phyloP scores from a whole-genome alignment of 2,329 filamentous ascomycete genomes.

The Aspergillus neotritici region DNA sequence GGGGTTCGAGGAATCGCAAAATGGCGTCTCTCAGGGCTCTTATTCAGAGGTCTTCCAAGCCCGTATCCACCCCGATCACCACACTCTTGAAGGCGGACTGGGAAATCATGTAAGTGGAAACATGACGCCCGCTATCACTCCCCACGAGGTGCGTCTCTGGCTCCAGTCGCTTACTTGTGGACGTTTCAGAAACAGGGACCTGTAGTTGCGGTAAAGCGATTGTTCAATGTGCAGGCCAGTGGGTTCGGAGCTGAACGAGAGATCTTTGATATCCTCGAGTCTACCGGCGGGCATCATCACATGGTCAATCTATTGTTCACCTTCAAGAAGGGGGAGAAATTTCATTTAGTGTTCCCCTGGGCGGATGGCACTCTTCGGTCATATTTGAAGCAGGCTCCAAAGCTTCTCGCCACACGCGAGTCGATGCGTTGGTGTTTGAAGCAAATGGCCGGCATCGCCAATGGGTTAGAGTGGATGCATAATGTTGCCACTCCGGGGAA shows the following conservation, averaged over 20 bases:
- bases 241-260: slow-evolving; percentile 1
- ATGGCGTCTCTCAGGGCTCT: neutral
- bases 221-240: neutral
- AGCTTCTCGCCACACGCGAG: slow-evolving; percentile 8
- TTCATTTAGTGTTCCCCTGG: slow-evolving; percentile 27
- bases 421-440: slow-evolving; percentile 22
- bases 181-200: neutral
- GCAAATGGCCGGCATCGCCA: slow-evolving; percentile 25
- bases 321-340: slow-evolving; percentile 14
- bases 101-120: neutral
- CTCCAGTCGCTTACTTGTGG: slow-evolving; percentile 3
- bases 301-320: slow-evolving; percentile 26
- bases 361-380: slow-evolving; percentile 20
- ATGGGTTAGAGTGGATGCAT: slow-evolving; percentile 21
- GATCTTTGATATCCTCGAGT: neutral
- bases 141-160: neutral
- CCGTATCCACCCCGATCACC: slow-evolving; percentile 10
- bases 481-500: slow-evolving; percentile 7
- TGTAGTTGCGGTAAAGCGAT: slow-evolving; percentile 4
- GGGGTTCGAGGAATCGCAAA: neutral
- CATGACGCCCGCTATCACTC: slow-evolving; percentile 4
- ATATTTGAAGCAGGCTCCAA: slow-evolving; percentile 19
- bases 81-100: slow-evolving; percentile 1
- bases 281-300: slow-evolving; percentile 8
- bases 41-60: slow-evolving; percentile 5